These are phyloP conservation scores for Cucumis hystrix DNA, from an alignment of 306 rosid genomes.

Conservation along the genomic window DNA sequence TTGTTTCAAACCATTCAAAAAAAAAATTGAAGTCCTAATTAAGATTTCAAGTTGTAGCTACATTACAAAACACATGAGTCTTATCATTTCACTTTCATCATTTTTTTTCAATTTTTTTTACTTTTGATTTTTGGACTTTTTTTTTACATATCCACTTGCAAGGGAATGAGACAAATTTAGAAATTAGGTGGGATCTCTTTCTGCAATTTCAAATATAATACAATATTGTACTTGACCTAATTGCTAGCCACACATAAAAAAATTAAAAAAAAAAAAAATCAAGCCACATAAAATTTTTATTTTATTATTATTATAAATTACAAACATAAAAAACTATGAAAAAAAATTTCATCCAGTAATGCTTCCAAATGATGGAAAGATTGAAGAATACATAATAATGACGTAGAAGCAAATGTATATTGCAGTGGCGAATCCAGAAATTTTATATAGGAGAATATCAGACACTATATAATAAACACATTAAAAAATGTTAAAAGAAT, in stretches of 20 bases:
- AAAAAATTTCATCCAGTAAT: not conserved
- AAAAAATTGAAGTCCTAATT: too few relatives aligned
- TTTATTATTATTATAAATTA: not conserved
- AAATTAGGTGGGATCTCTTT: not conserved
- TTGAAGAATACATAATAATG: not conserved
- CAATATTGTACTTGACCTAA: not conserved
- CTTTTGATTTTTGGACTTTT: not conserved
- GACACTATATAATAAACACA: too few relatives aligned
- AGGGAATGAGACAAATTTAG: not conserved
- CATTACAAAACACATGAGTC: not conserved
- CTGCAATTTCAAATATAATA: not conserved
- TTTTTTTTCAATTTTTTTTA: not conserved
- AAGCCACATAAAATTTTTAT: not conserved
- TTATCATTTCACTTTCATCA: not conserved
- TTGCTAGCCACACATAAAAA: not conserved
- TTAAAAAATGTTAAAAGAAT: too few relatives aligned
- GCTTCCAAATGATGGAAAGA: not conserved
- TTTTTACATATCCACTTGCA: not conserved
- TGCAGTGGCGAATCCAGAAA: too few relatives aligned
- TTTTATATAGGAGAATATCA: too few relatives aligned
- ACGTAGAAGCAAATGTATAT: not conserved
- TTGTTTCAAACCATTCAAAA: too few relatives aligned
- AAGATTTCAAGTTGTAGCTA: not conserved
- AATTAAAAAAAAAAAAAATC: not conserved
- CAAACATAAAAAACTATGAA: not conserved